Percentiles rank a stretch among this genome's conserved stretches.
Conservation (phyloP, 192 early-diverging fungal genomes). For the Radiomyces spectabilis region DNA sequence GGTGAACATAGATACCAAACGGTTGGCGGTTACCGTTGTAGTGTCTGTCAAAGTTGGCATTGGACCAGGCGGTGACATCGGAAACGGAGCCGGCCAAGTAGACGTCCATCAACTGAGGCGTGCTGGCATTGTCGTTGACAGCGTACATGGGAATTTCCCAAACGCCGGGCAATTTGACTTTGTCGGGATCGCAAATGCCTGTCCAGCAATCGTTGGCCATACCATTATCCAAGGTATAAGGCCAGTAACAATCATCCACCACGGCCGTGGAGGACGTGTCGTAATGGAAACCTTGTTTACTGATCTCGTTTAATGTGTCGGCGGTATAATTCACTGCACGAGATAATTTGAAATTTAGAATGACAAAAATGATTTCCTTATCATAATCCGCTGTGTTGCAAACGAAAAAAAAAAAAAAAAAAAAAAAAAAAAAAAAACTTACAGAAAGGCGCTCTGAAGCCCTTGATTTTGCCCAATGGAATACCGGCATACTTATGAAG, state of each 20-base stretch:
- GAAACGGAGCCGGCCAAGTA: constrained; percentile 34
- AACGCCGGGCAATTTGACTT: constrained; percentile 39
- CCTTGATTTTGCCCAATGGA: constrained; percentile 45
- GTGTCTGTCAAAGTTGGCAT: constrained; percentile 49
- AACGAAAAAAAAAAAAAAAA: not conserved
- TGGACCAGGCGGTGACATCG: constrained; percentile 36
- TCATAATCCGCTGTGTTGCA: no score
- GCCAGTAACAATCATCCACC: constrained; percentile 48
- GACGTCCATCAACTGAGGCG: constrained; percentile 40
- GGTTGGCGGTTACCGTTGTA: constrained; percentile 43
- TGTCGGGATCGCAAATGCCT: constrained; percentile 34
- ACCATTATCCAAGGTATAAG: constrained; percentile 64
- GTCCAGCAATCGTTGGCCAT: constrained; percentile 50
- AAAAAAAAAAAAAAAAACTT: not conserved
- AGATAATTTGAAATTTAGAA: no score
- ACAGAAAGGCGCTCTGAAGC: constrained; percentile 61
- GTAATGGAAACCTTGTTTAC: constrained; percentile 39
- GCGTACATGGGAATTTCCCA: constrained; percentile 65
- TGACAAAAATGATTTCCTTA: no score
- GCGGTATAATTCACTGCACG: constrained; percentile 37
- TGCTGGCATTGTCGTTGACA: constrained; percentile 34
- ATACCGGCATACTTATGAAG: constrained; percentile 52
- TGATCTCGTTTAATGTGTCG: constrained; percentile 35
- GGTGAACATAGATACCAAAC: constrained; percentile 43
- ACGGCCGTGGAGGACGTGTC: constrained; percentile 46